Base-by-base conservation (phyloP, 1,284 basidiomycete species). In the Xerocomus cyaneibrunnescens region DNA sequence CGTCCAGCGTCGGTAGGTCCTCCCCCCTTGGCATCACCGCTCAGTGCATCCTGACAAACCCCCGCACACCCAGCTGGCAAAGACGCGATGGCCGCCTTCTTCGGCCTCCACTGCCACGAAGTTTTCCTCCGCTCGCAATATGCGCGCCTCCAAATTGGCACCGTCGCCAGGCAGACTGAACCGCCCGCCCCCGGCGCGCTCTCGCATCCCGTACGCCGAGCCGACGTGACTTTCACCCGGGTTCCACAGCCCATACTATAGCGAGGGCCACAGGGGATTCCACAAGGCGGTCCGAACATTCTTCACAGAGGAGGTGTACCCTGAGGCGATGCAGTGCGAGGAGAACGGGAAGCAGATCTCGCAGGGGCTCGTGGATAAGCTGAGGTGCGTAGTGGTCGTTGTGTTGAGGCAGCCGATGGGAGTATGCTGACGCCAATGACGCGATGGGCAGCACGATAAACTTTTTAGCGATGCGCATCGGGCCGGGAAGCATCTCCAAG, bases 401-500 rank as follows among this genome's bases (percentile, higher is more conserved):
- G 25, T 25, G 16, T 23, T 3, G 9, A 19, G 27, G 21, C 5
- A 13, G 16, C 37, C 16, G 39, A 23, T 14, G 14, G 9, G 14
- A 7, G n/a, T n/a, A n/a, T n/a, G n/a, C n/a, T n/a, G n/a, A n/a
- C n/a, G n/a, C n/a, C n/a, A n/a, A n/a, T n/a, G n/a, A n/a, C n/a
- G n/a, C n/a, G n/a, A 2, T 22, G 45, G 14, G 21, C 56, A 88
- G 85, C 34, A 81, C 82, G 57, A 72, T 81, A 58, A 90, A 94
- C 66, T 77, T 96, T 48, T 85, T 92, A 52, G 89, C 92, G 17
- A 98, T 98, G 95, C 86, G 96, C 19, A 78, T 98, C 39, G 96
- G 96, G 4, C 89, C 87, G 4, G 89, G 3, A 87, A 85, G 60
- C 94, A 98, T 66, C 79, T 99, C n/a, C 79, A 90, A 65, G 95